Evolutionary conservation across 495 filamentous ascomycete species (phyloP).

Genomic region (Hyaloscypha hepaticicola): DNA sequence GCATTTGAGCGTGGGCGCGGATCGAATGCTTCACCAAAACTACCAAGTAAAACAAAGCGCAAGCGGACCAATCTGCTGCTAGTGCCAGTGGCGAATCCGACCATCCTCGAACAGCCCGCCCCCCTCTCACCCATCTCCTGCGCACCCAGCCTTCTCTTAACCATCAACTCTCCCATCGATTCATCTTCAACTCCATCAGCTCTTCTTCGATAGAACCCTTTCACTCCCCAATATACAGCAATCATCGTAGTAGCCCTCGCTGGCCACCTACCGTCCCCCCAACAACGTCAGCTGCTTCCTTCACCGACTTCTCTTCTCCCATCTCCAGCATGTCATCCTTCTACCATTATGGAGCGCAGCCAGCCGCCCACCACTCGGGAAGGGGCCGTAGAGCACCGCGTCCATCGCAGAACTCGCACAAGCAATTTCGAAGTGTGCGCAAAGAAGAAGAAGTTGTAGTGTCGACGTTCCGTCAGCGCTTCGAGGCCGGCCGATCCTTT

Average conservation of each 20-base stretch:
- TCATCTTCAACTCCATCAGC: background rate
- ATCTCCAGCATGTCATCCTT: constrained; percentile 66
- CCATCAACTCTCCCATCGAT: too few species aligned
- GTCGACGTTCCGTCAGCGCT: constrained; percentile 74
- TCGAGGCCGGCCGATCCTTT: constrained; percentile 91
- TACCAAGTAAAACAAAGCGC: too few species aligned
- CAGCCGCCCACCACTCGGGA: constrained; percentile 67
- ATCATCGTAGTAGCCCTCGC: background rate
- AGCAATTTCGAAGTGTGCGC: constrained; percentile 78
- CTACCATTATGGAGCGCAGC: constrained; percentile 62
- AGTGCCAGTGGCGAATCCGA: too few species aligned
- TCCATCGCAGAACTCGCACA: constrained; percentile 77
- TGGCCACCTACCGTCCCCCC: background rate
- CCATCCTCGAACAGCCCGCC: background rate
- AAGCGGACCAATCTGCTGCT: too few species aligned
- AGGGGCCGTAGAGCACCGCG: constrained; percentile 86
- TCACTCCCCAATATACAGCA: background rate
- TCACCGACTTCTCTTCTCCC: background rate
- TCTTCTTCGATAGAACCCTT: background rate
- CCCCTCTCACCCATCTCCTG: background rate
- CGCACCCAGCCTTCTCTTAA: background rate
- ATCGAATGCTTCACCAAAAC: too few species aligned
- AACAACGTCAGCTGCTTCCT: constrained; percentile 8
- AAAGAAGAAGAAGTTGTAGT: constrained; percentile 83
- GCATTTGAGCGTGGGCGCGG: too few species aligned